Evolutionary conservation across 2,329 filamentous ascomycete species (phyloP).

Genomic region (Cercospora sp.): DNA sequence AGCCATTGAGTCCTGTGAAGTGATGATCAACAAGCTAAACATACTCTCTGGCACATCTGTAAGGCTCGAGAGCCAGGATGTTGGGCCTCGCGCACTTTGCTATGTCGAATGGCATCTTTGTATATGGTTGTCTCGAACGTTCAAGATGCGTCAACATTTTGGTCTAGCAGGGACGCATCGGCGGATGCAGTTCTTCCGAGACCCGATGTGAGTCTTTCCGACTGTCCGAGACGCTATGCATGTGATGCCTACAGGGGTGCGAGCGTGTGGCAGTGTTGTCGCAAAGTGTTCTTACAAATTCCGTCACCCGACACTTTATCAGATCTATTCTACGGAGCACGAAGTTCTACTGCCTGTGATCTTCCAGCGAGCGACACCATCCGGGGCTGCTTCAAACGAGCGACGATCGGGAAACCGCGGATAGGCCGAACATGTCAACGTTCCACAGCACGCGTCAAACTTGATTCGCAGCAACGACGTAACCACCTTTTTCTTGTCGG

Average conservation of each 20-base stretch:
- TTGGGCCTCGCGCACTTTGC: slow-evolving; percentile 54
- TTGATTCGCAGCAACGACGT: slow-evolving; percentile 11
- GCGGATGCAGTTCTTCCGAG: slow-evolving; percentile 3
- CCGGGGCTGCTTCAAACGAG: background rate
- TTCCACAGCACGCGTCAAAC: slow-evolving; percentile 19
- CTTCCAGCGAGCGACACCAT: background rate
- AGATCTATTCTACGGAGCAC: background rate
- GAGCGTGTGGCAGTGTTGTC: background rate
- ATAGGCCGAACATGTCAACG: slow-evolving; percentile 21
- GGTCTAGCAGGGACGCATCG: background rate
- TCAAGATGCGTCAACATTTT: slow-evolving; percentile 17
- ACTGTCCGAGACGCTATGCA: slow-evolving; percentile 1
- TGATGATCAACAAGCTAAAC: slow-evolving; percentile 48
- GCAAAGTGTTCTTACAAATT: slow-evolving; percentile 1
- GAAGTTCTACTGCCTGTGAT: background rate
- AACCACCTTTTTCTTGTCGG: background rate
- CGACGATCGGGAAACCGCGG: background rate
- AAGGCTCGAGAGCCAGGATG: slow-evolving; percentile 55
- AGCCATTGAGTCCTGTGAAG: slow-evolving; percentile 18
- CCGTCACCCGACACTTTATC: background rate
- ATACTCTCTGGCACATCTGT: slow-evolving; percentile 56
- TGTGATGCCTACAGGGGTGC: slow-evolving; percentile 5
- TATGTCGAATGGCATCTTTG: slow-evolving; percentile 48
- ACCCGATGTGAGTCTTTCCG: background rate
- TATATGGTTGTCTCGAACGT: slow-evolving; percentile 19